Conservation (phyloP, 2,329 filamentous ascomycete genomes). For the Stromatinia cepivora region DNA sequence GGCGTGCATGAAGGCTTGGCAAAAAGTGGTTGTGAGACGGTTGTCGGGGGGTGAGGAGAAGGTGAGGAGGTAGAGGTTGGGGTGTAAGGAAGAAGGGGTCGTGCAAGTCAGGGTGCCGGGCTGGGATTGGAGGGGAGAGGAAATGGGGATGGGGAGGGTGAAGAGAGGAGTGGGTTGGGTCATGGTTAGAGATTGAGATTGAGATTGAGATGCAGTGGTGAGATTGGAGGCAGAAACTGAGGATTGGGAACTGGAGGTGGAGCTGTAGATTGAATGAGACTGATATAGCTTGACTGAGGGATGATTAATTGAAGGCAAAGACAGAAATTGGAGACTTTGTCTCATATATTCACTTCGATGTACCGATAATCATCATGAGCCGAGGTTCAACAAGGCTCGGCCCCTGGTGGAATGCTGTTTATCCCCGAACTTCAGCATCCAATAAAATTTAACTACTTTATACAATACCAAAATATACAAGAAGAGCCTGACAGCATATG, state of each 20-base stretch:
- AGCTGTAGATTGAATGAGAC: not conserved
- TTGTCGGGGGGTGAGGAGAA: constrained; percentile 74
- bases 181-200: constrained; percentile 9
- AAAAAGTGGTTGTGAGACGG: constrained; percentile 68
- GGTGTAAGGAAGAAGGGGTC: constrained; percentile 49
- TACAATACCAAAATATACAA: not conserved
- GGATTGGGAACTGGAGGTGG: not conserved
- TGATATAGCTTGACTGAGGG: not conserved
- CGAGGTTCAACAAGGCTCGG: constrained; percentile 10
- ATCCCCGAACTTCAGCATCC: not conserved
- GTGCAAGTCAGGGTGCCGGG: constrained; percentile 64
- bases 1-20: constrained; percentile 64
- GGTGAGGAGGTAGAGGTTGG: constrained; percentile 67
- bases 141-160: constrained; percentile 56
- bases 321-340: not conserved
- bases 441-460: not conserved
- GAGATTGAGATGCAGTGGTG: not conserved
- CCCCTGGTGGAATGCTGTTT: not conserved
- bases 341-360: not conserved
- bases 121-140: constrained; percentile 44
- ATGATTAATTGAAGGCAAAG: not conserved
- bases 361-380: constrained; percentile 1
- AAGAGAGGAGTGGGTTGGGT: constrained; percentile 48
- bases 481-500: not conserved
- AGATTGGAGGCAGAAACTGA: not conserved